Evolutionary conservation across 108 stramenopile genomes (phyloP).

Genomic region (Fragilaria radians): DNA sequence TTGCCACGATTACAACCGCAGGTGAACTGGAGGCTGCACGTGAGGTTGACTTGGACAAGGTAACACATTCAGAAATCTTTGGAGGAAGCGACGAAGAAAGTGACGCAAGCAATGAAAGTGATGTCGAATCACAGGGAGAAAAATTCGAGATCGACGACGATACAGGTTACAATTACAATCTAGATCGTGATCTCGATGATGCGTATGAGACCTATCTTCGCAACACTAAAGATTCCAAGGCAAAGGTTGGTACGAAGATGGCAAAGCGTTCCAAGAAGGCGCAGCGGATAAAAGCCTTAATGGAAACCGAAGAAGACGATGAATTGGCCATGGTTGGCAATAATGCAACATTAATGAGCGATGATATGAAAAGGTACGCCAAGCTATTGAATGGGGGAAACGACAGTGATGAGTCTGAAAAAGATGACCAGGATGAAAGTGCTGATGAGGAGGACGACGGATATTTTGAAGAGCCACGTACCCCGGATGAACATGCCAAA

Average conservation of each 20-base stretch:
- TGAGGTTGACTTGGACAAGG: constrained; percentile 76
- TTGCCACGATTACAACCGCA: constrained; percentile 55
- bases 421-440: constrained; percentile 30
- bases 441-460: constrained; percentile 53
- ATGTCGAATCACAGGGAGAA: constrained; percentile 18
- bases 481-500: constrained; percentile 42
- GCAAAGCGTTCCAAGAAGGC: constrained; percentile 79
- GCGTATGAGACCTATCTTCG: constrained; percentile 80
- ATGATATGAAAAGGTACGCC: constrained; percentile 70
- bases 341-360: constrained; percentile 38
- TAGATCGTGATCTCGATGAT: constrained; percentile 80
- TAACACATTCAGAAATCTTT: constrained; percentile 60
- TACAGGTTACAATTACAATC: constrained; percentile 39
- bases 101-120: constrained; percentile 26
- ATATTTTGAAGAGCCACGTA: constrained; percentile 45
- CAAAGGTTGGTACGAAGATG: constrained; percentile 74
- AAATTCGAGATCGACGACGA: constrained; percentile 47
- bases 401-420: constrained; percentile 60
- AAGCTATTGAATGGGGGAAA: constrained; percentile 58
- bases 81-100: constrained; percentile 39
- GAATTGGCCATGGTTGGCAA: constrained; percentile 71
- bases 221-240: constrained; percentile 63
- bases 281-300: constrained; percentile 62
- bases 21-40: constrained; percentile 60
- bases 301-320: constrained; percentile 78